A percentile compares a stretch with the other conserved stretches of the same genome.
Evolutionary conservation across 129 eudicot species (phyloP).

Genomic region (Centrapalus pauciflorus): DNA sequence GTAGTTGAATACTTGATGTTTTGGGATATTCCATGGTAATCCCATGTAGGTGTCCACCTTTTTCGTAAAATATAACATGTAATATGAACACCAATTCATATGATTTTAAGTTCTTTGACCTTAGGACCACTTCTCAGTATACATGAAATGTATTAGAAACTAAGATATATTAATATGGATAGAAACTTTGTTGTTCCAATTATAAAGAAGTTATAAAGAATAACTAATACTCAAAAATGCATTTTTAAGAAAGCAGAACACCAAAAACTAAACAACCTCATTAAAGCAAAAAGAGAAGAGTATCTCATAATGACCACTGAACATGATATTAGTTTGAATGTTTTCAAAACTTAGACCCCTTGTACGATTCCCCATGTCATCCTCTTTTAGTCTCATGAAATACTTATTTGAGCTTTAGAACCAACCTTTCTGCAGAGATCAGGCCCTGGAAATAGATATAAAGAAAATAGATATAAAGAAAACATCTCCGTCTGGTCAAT

Average conservation of each 20-base stretch:
- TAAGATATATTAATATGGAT: background rate
- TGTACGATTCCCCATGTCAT: too few species aligned
- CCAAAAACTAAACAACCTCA: too few species aligned
- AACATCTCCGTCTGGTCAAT: constrained; percentile 62
- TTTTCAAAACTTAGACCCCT: background rate
- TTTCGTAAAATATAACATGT: too few species aligned
- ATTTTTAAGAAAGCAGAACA: background rate
- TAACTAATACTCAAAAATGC: background rate
- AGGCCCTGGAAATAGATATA: constrained; percentile 66
- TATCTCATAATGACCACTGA: background rate
- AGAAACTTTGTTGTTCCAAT: background rate
- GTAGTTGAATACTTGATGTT: background rate
- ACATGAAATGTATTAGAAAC: background rate
- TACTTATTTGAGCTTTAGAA: background rate
- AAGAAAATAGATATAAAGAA: too few species aligned
- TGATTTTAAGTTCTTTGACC: background rate
- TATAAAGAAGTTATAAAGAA: background rate
- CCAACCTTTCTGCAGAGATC: constrained; percentile 54
- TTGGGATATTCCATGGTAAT: background rate
- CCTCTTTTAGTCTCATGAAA: background rate
- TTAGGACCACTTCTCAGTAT: background rate
- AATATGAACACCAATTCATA: background rate
- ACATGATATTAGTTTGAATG: too few species aligned
- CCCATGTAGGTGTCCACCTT: background rate
- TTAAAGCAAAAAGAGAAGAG: background rate